Evolutionary conservation across 805 yeast species (phyloP).

Genomic region (Saccharomycopsis javanensis): DNA sequence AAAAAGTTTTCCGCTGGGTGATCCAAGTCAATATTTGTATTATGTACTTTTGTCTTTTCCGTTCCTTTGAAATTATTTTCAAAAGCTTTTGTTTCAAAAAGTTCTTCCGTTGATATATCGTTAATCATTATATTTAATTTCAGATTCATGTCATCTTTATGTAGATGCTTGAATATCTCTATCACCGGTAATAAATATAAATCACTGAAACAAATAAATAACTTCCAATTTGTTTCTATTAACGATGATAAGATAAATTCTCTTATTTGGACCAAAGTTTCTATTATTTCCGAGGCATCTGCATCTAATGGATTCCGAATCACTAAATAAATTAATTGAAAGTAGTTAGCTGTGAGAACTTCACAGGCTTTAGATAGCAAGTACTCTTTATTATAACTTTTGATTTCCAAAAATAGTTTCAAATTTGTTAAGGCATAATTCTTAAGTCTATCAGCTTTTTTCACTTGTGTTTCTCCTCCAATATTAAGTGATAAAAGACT

Average conservation of each 20-base stretch:
- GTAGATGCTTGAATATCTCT: conserved; percentile 2
- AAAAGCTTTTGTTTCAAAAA: conserved; percentile 13
- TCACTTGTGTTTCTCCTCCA: background rate
- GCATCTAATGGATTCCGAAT: background rate
- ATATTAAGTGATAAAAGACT: background rate
- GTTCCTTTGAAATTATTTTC: background rate
- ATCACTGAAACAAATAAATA: conserved; percentile 1
- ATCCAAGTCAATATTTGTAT: background rate
- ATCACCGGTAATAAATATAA: conserved; percentile 1
- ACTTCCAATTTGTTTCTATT: background rate
- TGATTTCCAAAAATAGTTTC: conserved; percentile 2
- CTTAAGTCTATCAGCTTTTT: background rate
- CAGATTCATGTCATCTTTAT: conserved; percentile 2
- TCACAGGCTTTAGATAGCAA: background rate
- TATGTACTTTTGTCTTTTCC: background rate
- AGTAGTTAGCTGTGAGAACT: background rate
- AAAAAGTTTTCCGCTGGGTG: background rate
- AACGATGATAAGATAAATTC: conserved; percentile 1
- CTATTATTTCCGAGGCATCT: background rate
- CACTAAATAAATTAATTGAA: background rate
- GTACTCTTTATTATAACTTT: background rate
- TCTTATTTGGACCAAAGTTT: background rate
- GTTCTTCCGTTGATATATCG: background rate
- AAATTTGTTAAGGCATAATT: conserved; percentile 1
- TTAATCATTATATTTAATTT: background rate